Percentiles rank a stretch among this genome's conserved stretches.
These are phyloP conservation scores for Ilyonectria mors-panacis DNA, from an alignment of 2,329 filamentous ascomycete genomes.

Conservation along the genomic window DNA sequence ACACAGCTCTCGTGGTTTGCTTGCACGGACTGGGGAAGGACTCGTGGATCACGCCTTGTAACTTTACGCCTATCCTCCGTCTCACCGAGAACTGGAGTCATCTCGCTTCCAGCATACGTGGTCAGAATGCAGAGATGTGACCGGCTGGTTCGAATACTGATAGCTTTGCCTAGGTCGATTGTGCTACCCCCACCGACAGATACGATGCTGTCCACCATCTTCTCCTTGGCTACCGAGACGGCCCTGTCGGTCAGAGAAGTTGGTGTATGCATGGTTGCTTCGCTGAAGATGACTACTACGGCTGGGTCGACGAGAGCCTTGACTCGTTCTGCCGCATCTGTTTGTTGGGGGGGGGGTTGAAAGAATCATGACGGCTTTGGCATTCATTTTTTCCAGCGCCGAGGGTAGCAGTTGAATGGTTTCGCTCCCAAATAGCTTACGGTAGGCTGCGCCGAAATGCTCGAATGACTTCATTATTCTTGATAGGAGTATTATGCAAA, in stretches of 20 bases:
- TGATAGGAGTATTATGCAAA: too few relatives aligned
- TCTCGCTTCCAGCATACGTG: slow-evolving; percentile 74
- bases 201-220: slow-evolving; percentile 46
- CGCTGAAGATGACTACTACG: slow-evolving; percentile 28
- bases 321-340: slow-evolving; percentile 33
- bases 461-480: too few relatives aligned
- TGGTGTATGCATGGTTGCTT: slow-evolving; percentile 32
- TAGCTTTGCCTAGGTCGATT: slow-evolving; percentile 72
- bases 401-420: slow-evolving; percentile 63
- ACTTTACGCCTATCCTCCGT: slow-evolving; percentile 71
- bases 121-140: slow-evolving; percentile 69
- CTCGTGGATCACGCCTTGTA: slow-evolving; percentile 70
- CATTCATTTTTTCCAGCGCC: slow-evolving; percentile 60
- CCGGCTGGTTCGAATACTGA: slow-evolving; percentile 68
- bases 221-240: slow-evolving; percentile 9
- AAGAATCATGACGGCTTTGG: slow-evolving; percentile 61
- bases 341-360: slow-evolving; percentile 63
- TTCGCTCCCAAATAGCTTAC: slow-evolving; percentile 70
- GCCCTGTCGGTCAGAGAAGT: slow-evolving; percentile 27
- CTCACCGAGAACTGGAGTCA: slow-evolving; percentile 76
- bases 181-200: slow-evolving; percentile 45
- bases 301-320: slow-evolving; percentile 28
- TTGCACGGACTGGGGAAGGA: slow-evolving; percentile 61
- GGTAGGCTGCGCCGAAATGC: slow-evolving; percentile 27
- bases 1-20: too few relatives aligned